Evolutionary conservation across 257 asterid species (phyloP).

Genomic region (Phtheirospermum japonicum): DNA sequence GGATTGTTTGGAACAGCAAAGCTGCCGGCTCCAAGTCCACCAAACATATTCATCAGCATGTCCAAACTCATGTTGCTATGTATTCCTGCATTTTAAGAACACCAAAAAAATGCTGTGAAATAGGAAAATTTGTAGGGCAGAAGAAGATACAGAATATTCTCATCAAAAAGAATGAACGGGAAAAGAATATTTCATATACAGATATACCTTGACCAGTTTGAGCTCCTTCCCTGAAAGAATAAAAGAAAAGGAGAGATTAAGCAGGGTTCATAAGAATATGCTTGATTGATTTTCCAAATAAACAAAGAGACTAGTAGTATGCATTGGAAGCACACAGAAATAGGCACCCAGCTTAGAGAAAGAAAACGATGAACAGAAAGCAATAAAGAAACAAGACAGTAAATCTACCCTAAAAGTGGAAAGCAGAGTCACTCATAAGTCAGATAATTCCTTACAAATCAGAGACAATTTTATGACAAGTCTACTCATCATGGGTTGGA

Average conservation of each 20-base stretch:
- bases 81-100: slow-evolving; percentile 37
- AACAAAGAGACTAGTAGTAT: not conserved
- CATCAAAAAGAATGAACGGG: not conserved
- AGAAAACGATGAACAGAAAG: not conserved
- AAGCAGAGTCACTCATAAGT: not conserved
- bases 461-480: slow-evolving; percentile 1
- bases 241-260: slow-evolving; percentile 1
- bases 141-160: slow-evolving; percentile 1
- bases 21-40: slow-evolving; percentile 67
- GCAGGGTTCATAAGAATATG: slow-evolving; percentile 11
- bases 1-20: slow-evolving; percentile 38
- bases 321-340: slow-evolving; percentile 9
- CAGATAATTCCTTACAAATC: slow-evolving; percentile 7
- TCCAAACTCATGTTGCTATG: slow-evolving; percentile 47
- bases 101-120: slow-evolving; percentile 4
- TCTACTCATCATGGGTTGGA: not conserved
- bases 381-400: not conserved
- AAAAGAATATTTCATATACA: too few relatives aligned
- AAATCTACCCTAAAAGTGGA: not conserved
- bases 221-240: slow-evolving; percentile 45
- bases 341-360: not conserved
- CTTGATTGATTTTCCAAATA: not conserved
- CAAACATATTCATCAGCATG: slow-evolving; percentile 60
- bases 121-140: not conserved
- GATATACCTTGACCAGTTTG: slow-evolving; percentile 42